These are phyloP conservation scores for Setaria viridis DNA, from an alignment of 202 grass and related monocot species.

Conservation along the genomic window DNA sequence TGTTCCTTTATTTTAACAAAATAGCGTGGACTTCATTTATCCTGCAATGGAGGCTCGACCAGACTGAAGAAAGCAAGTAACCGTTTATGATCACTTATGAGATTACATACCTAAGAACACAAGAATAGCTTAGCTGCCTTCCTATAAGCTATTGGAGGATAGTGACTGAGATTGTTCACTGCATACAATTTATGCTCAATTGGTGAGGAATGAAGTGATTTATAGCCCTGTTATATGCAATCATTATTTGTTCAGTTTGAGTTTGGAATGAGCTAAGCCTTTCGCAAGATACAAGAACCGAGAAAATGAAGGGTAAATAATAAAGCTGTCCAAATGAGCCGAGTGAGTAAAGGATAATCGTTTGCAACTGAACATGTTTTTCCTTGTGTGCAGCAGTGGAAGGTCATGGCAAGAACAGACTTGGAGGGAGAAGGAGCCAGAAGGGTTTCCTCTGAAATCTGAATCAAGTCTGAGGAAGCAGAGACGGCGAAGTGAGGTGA, in stretches of 20 bases:
- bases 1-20: not conserved
- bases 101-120: not conserved
- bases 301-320: not conserved
- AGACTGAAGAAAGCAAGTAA: not conserved
- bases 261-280: not conserved
- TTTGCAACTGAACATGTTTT: not conserved
- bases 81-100: not conserved
- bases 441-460: not conserved
- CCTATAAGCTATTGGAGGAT: not conserved
- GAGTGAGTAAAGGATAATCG: not conserved
- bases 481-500: not conserved
- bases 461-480: slow-evolving; percentile 2
- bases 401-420: not conserved
- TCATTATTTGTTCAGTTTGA: not conserved
- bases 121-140: not conserved
- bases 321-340: not conserved
- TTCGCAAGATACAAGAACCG: not conserved
- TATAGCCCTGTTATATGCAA: not conserved
- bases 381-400: slow-evolving; percentile 4
- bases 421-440: not conserved
- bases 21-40: not conserved
- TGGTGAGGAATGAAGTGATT: not conserved
- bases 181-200: too few species aligned
- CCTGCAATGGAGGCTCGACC: not conserved
- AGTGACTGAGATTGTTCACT: not conserved